A percentile compares a stretch with the other conserved stretches of the same genome.
Conservation (phyloP, 805 yeast genomes). For the Kluyveromyces dobzhanskii region DNA sequence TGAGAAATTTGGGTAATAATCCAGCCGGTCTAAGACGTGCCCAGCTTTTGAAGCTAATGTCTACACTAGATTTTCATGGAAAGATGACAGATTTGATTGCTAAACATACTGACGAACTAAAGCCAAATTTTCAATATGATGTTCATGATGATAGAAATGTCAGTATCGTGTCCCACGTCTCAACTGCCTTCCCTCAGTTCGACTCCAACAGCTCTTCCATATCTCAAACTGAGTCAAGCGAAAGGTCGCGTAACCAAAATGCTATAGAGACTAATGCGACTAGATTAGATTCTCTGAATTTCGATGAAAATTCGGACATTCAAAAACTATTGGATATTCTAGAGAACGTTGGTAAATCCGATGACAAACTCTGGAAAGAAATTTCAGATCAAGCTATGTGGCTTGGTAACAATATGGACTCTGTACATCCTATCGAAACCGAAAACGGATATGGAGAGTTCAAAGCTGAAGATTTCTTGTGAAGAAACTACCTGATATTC, state of each 20-base stretch:
- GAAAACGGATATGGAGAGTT: slow-evolving; percentile 18
- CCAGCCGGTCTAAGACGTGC: slow-evolving; percentile 73
- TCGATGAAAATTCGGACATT: slow-evolving; percentile 31
- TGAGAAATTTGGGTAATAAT: slow-evolving; percentile 71
- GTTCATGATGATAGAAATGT: slow-evolving; percentile 12
- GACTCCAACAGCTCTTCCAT: neutral
- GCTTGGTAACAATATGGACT: slow-evolving; percentile 41
- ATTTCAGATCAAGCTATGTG: slow-evolving; percentile 71
- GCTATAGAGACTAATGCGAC: slow-evolving; percentile 19
- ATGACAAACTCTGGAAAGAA: slow-evolving; percentile 63
- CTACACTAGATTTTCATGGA: slow-evolving; percentile 61
- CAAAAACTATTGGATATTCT: slow-evolving; percentile 26
- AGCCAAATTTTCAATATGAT: slow-evolving; percentile 17
- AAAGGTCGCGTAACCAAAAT: neutral
- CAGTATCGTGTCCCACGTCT: slow-evolving; percentile 14
- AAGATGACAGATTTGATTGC: slow-evolving; percentile 47
- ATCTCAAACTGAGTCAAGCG: neutral
- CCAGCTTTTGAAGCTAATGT: slow-evolving; percentile 56
- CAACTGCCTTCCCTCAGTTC: slow-evolving; percentile 5
- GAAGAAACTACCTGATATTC: neutral
- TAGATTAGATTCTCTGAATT: slow-evolving; percentile 24
- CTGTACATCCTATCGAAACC: slow-evolving; percentile 19
- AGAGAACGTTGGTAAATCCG: slow-evolving; percentile 32
- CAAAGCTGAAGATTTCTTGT: slow-evolving; percentile 3
- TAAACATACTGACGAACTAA: slow-evolving; percentile 44